These are phyloP conservation scores for Didymellaceae sp. DNA, from an alignment of 2,329 filamentous ascomycete genomes.

Conservation along the genomic window DNA sequence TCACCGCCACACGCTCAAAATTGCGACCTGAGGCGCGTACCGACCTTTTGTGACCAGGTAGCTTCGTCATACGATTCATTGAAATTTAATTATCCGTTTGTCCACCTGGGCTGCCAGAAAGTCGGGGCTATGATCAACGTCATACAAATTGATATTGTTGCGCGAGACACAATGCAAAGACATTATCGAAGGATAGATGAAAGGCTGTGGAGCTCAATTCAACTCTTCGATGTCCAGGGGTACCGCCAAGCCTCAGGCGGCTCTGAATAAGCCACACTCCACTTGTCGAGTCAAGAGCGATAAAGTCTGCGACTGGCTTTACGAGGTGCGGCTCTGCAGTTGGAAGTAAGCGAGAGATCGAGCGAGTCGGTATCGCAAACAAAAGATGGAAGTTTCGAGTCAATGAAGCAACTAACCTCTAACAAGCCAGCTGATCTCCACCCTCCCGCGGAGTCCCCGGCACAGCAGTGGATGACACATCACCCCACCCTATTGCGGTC, in stretches of 20 bases:
- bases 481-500: not conserved
- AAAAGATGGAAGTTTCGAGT: slow-evolving; percentile 5
- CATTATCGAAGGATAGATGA: slow-evolving; percentile 11
- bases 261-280: slow-evolving; percentile 16
- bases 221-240: slow-evolving; percentile 13
- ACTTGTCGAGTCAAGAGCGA: slow-evolving; percentile 18
- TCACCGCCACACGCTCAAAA: slow-evolving; percentile 31
- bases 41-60: slow-evolving; percentile 11
- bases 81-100: not conserved
- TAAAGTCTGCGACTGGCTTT: slow-evolving; percentile 15
- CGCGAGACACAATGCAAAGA: slow-evolving; percentile 3
- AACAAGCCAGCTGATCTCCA: not conserved
- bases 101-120: slow-evolving; percentile 11
- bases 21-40: slow-evolving; percentile 18
- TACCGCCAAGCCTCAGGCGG: slow-evolving; percentile 15
- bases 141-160: slow-evolving; percentile 10
- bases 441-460: slow-evolving; percentile 1
- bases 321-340: slow-evolving; percentile 17
- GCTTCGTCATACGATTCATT: slow-evolving; percentile 20
- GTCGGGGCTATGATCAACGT: slow-evolving; percentile 19
- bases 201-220: slow-evolving; percentile 13
- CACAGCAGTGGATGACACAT: not conserved
- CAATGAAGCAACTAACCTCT: slow-evolving; percentile 8
- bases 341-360: slow-evolving; percentile 6
- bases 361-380: slow-evolving; percentile 7